phyloP scores from a whole-genome alignment of 495 filamentous ascomycete genomes.

The Filosporella fistucella region DNA sequence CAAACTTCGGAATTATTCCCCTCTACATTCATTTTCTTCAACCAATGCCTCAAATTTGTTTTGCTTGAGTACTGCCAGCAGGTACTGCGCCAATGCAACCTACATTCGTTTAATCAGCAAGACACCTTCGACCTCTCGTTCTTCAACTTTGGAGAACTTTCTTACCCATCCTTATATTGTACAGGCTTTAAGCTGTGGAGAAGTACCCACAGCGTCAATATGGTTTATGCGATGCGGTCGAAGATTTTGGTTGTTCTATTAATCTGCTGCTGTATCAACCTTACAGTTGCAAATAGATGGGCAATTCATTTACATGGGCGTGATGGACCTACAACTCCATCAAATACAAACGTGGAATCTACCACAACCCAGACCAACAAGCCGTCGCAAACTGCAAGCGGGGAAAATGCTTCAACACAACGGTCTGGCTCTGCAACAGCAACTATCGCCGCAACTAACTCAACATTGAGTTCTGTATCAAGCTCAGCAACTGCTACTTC shows the following conservation, averaged over 20 bases:
- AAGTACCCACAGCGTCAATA: constrained; percentile 7
- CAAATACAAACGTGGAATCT: constrained; percentile 3
- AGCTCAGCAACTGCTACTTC: constrained; percentile 1
- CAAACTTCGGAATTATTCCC: background rate
- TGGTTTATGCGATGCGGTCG: constrained; percentile 11
- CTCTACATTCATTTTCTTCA: constrained; percentile 2
- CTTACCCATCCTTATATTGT: constrained; percentile 1
- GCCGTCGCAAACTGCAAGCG: background rate
- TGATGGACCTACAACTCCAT: constrained; percentile 12
- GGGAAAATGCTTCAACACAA: constrained; percentile 4
- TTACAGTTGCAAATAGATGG: constrained; percentile 12
- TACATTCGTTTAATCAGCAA: constrained; percentile 14
- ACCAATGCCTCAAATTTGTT: constrained; percentile 9
- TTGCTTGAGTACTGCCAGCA: constrained; percentile 14
- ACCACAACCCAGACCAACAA: constrained; percentile 1
- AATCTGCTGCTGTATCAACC: constrained; percentile 20
- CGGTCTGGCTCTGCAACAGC: no score
- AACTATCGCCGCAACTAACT: background rate
- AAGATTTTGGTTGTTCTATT: constrained; percentile 13
- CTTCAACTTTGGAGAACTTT: constrained; percentile 8
- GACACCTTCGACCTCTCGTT: constrained; percentile 16
- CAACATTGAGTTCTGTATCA: constrained; percentile 5
- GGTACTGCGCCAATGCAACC: constrained; percentile 17
- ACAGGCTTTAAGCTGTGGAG: constrained; percentile 3
- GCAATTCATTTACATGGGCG: constrained; percentile 11